Percentiles rank a stretch among this genome's conserved stretches.
These are phyloP conservation scores for Tetrapisispora namnaoensis DNA, from an alignment of 805 yeast genomes.

Conservation along the genomic window DNA sequence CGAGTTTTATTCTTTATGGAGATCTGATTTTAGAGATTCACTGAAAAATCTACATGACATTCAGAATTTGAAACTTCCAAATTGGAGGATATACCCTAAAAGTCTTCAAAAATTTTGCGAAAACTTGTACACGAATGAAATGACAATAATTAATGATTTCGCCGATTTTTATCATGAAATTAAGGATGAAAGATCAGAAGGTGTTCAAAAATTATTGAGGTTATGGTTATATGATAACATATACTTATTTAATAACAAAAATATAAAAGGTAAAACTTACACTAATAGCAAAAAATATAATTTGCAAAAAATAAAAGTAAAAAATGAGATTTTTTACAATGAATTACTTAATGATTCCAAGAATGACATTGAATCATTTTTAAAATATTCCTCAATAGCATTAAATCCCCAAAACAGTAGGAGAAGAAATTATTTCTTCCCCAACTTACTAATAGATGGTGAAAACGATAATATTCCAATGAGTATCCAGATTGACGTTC, in stretches of 20 bases:
- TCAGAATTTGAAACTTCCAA: slow-evolving; percentile 21
- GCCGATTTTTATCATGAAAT: slow-evolving; percentile 12
- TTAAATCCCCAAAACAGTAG: slow-evolving; percentile 12
- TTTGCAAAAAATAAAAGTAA: background rate
- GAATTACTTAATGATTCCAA: slow-evolving; percentile 15
- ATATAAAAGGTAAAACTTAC: background rate
- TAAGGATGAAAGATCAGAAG: slow-evolving; percentile 3
- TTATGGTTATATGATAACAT: slow-evolving; percentile 25
- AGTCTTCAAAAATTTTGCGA: slow-evolving; percentile 12
- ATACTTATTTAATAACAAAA: slow-evolving; percentile 5
- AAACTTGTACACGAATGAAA: slow-evolving; percentile 12
- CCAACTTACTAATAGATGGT: background rate
- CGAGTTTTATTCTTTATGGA: slow-evolving; percentile 21
- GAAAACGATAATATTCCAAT: background rate
- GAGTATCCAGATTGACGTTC: background rate
- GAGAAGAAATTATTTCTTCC: slow-evolving; percentile 13
- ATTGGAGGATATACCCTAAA: slow-evolving; percentile 20
- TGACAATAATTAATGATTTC: slow-evolving; percentile 19
- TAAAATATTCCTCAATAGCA: slow-evolving; percentile 18
- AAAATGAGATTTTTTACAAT: slow-evolving; percentile 15
- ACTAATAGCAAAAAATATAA: background rate
- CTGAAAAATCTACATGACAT: slow-evolving; percentile 9
- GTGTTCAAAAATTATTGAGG: slow-evolving; percentile 15
- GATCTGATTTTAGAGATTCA: slow-evolving; percentile 9
- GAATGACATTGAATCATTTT: slow-evolving; percentile 13